Percentiles rank a stretch among this genome's conserved stretches.
Conservation (phyloP, 257 asterid genomes). For the Capsicum baccatum region DNA sequence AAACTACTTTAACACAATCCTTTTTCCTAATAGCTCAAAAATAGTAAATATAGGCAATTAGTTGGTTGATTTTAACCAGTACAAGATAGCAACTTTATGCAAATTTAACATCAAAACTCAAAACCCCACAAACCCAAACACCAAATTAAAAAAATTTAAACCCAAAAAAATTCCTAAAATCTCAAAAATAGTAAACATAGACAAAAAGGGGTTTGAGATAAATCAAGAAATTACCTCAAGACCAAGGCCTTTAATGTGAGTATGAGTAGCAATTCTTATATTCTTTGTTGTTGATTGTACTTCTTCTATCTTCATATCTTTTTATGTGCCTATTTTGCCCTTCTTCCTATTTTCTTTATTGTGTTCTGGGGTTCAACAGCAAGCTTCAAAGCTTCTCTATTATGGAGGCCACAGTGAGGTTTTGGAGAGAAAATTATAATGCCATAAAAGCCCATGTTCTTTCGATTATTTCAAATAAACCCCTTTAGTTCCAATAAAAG, state of each 20-base stretch:
- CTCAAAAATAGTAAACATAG: no score
- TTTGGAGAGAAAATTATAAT: not conserved
- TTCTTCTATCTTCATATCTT: conserved; percentile 54
- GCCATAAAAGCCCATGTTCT: not conserved
- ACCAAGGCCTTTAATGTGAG: conserved; percentile 66
- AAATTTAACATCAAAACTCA: no score
- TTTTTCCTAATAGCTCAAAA: no score
- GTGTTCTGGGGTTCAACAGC: not conserved
- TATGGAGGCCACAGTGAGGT: conserved; percentile 34
- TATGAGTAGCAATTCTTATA: conserved; percentile 59
- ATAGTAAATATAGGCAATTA: no score
- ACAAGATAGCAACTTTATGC: no score
- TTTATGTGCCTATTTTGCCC: not conserved
- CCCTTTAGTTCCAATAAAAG: not conserved
- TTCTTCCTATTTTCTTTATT: not conserved
- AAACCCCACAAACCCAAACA: not conserved
- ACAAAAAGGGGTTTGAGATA: no score
- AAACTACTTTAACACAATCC: no score
- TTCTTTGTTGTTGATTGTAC: conserved; percentile 57
- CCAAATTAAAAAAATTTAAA: not conserved
- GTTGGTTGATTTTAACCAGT: no score
- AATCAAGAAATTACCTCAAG: conserved; percentile 44
- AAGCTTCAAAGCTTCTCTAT: not conserved
- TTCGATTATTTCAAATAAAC: not conserved
- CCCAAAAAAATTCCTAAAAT: not conserved